phyloP scores from a whole-genome alignment of 208 protist species.

The Trypanosoma platydactyli region DNA sequence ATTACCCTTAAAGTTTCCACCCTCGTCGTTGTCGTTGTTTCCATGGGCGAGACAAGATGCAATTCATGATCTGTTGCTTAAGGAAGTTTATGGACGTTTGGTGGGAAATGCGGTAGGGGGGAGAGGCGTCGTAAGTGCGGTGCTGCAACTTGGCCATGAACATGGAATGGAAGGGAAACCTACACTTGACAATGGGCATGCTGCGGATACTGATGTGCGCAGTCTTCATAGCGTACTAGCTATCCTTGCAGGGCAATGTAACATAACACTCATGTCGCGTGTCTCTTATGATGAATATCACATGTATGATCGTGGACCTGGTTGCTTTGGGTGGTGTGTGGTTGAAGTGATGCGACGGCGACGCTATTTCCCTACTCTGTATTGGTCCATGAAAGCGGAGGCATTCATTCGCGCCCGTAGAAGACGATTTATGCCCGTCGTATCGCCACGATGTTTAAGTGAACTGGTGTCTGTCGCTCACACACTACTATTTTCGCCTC shows the following conservation, averaged over 20 bases:
- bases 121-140: background rate
- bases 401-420: slow-evolving; percentile 3
- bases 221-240: slow-evolving; percentile 12
- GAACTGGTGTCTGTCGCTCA: slow-evolving; percentile 17
- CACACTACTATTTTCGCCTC: slow-evolving; percentile 26
- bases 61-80: slow-evolving; percentile 14
- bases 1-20: background rate
- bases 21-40: background rate
- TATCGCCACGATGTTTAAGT: slow-evolving; percentile 17
- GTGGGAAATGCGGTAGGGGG: background rate
- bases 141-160: slow-evolving; percentile 1
- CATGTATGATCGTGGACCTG: background rate
- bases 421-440: background rate
- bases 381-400: slow-evolving; percentile 27
- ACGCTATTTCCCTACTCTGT: slow-evolving; percentile 19
- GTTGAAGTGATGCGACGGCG: slow-evolving; percentile 8
- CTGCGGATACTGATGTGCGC: slow-evolving; percentile 3
- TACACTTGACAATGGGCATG: background rate
- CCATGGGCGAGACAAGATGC: background rate
- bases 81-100: slow-evolving; percentile 10
- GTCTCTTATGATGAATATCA: slow-evolving; percentile 1
- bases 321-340: slow-evolving; percentile 6
- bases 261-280: background rate
- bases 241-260: slow-evolving; percentile 28
- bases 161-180: slow-evolving; percentile 9